A percentile compares a stretch with the other conserved stretches of the same genome.
phyloP scores from a whole-genome alignment of 2,329 filamentous ascomycete genomes.

The Colletotrichum spaethianum region DNA sequence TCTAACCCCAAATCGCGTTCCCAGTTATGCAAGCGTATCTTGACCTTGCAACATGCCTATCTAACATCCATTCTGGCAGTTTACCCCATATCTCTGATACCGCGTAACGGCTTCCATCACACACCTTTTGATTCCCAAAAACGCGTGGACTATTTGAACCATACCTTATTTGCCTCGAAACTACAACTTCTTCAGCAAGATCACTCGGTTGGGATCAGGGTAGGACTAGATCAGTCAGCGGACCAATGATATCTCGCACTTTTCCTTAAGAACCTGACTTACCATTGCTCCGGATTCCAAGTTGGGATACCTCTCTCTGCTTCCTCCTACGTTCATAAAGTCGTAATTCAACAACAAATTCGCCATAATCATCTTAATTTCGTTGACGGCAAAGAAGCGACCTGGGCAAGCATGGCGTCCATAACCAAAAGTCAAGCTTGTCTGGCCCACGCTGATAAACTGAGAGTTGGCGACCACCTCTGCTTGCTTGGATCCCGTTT shows the following conservation, averaged over 20 bases:
- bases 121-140: too few species aligned
- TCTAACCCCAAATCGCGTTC: too few species aligned
- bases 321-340: conserved; percentile 49
- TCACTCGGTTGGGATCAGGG: conserved; percentile 29
- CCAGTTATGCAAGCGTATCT: neutral
- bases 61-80: neutral
- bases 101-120: neutral
- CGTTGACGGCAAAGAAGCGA: conserved; percentile 60
- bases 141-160: neutral
- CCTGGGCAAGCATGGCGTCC: conserved; percentile 59
- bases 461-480: conserved; percentile 46
- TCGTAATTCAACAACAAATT: conserved; percentile 59
- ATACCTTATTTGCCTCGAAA: rapidly evolving
- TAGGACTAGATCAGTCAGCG: conserved; percentile 1
- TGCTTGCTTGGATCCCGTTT: conserved; percentile 21
- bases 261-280: neutral
- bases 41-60: neutral
- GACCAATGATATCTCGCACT: too few species aligned
- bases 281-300: conserved; percentile 27
- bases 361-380: conserved; percentile 61
- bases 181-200: conserved; percentile 30
- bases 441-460: conserved; percentile 57
- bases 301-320: conserved; percentile 27
- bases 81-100: too few species aligned
- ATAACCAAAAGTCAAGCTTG: conserved; percentile 55